Evolutionary conservation across 305 asterid genomes (phyloP).

Genomic region (Rubia tinctorum): DNA sequence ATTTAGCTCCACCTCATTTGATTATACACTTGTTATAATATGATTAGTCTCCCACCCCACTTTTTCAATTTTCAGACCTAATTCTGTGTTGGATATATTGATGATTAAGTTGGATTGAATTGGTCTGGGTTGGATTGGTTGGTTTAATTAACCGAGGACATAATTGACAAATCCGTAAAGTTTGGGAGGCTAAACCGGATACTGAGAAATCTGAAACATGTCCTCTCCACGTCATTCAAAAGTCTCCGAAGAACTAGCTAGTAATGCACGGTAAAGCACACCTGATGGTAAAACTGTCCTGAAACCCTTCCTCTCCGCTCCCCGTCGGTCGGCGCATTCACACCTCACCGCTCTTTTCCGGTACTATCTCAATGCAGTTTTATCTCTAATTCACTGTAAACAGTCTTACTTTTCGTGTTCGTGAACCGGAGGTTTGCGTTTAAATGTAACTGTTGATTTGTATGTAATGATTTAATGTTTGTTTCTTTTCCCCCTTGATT

Average conservation of each 20-base stretch:
- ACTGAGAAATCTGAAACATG: not conserved
- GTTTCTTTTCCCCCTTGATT: not conserved
- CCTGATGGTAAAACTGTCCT: not conserved
- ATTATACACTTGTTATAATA: too few relatives aligned
- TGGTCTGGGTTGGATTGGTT: not conserved
- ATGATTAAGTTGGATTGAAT: not conserved
- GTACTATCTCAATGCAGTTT: not conserved
- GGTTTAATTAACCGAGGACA: not conserved
- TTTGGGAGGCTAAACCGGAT: not conserved
- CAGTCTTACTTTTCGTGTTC: not conserved
- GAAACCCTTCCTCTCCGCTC: not conserved
- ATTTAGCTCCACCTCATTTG: too few relatives aligned
- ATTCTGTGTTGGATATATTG: too few relatives aligned
- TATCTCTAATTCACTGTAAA: not conserved
- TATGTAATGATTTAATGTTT: not conserved
- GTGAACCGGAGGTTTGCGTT: not conserved
- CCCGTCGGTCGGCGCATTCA: constrained; percentile 8
- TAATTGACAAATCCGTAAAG: not conserved
- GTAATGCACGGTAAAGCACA: not conserved
- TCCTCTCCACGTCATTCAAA: not conserved
- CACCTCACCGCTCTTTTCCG: constrained; percentile 1
- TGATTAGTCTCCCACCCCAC: too few relatives aligned
- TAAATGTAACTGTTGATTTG: not conserved
- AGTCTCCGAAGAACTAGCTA: not conserved
- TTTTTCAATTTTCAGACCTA: too few relatives aligned